phyloP scores from a whole-genome alignment of 768 basidiomycete genomes.

The Tricholoma sp. region DNA sequence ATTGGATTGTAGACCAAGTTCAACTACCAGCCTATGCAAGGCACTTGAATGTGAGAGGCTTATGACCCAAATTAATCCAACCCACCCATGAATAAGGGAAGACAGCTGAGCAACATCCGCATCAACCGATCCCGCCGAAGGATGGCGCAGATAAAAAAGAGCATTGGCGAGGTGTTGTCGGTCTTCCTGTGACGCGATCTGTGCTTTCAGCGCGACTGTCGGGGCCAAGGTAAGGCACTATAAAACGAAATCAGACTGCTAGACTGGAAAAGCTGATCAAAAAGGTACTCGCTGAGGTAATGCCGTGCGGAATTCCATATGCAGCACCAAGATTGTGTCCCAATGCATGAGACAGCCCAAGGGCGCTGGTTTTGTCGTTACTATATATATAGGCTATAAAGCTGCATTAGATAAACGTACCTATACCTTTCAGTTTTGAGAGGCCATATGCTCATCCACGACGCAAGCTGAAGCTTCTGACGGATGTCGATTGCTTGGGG shows the following conservation, averaged over 20 bases:
- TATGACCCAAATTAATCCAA: constrained; percentile 1
- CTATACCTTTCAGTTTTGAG: constrained; percentile 49
- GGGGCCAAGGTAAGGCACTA: constrained; percentile 72
- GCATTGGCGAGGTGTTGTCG: constrained; percentile 54
- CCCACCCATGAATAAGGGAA: constrained; percentile 49
- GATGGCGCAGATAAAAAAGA: constrained; percentile 52
- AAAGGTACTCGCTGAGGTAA: constrained; percentile 59
- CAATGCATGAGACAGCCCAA: constrained; percentile 74
- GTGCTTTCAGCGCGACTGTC: constrained; percentile 54
- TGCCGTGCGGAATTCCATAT: constrained; percentile 76
- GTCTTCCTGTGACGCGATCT: constrained; percentile 52
- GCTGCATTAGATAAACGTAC: constrained; percentile 24
- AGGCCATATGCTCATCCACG: constrained; percentile 82
- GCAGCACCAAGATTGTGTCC: constrained; percentile 70
- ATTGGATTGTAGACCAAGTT: constrained; percentile 53
- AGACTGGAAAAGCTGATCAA: constrained; percentile 1
- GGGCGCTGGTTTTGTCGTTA: constrained; percentile 32
- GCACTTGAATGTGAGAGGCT: not conserved
- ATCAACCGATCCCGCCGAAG: constrained; percentile 58
- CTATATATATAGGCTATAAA: too few relatives aligned
- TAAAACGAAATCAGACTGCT: not conserved
- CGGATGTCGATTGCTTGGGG: constrained; percentile 52
- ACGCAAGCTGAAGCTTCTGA: constrained; percentile 65
- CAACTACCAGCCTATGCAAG: constrained; percentile 46
- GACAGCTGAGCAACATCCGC: constrained; percentile 57